These are phyloP conservation scores for Phytopythium kandeliae DNA, from an alignment of 352 stramenopile genomes.

Conservation along the genomic window DNA sequence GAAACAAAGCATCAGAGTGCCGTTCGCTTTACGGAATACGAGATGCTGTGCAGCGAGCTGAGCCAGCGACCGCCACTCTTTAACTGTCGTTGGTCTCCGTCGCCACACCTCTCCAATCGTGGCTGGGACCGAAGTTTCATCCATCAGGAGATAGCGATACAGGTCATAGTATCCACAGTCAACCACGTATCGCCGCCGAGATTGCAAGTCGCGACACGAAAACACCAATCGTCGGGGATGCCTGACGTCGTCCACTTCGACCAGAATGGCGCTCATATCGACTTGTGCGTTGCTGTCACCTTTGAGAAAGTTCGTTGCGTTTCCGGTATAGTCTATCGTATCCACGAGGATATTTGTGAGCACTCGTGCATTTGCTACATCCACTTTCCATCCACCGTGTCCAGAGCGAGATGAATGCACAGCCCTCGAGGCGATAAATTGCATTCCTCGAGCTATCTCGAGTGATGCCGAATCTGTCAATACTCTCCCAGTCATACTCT, in stretches of 20 bases:
- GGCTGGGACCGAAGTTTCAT: not conserved
- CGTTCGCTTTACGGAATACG: slow-evolving; percentile 31
- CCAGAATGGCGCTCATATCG: slow-evolving; percentile 24
- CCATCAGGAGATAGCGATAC: not conserved
- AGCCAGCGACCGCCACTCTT: slow-evolving; percentile 23
- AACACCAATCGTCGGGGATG: slow-evolving; percentile 41
- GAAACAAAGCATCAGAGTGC: slow-evolving; percentile 7
- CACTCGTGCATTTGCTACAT: not conserved
- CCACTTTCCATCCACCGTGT: not conserved
- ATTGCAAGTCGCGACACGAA: slow-evolving; percentile 43
- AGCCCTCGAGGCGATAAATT: not conserved
- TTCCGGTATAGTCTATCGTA: too few relatives aligned
- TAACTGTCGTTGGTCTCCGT: slow-evolving; percentile 4
- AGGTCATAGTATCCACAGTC: slow-evolving; percentile 41
- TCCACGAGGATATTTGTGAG: slow-evolving; percentile 4
- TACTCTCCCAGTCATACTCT: slow-evolving; percentile 15
- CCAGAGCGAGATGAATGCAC: not conserved
- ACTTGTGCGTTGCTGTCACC: slow-evolving; percentile 11
- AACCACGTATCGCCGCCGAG: slow-evolving; percentile 33
- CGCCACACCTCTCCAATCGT: slow-evolving; percentile 4
- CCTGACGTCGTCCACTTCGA: slow-evolving; percentile 36
- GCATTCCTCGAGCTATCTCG: not conserved
- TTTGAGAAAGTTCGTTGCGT: slow-evolving; percentile 7
- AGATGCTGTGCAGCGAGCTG: slow-evolving; percentile 14
- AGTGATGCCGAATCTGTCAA: not conserved